Evolutionary conservation across 1,139 yeast genomes (phyloP).

Genomic region (Debaryomyces nepalensis): DNA sequence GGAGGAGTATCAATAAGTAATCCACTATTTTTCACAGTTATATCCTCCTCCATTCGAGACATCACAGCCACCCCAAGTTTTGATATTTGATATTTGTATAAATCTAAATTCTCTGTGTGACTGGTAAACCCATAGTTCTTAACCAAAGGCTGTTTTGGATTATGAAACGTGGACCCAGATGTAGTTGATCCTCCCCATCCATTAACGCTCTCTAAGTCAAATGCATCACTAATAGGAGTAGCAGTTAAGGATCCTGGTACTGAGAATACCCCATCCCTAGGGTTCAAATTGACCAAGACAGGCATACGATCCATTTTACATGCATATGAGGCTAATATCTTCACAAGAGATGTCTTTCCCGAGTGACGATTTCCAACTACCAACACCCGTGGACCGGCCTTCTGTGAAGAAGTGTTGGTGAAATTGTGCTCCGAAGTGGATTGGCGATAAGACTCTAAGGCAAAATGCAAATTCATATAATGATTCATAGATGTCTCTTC

Average conservation of each 20-base stretch:
- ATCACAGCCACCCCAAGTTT: slow-evolving; percentile 63
- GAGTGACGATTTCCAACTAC: slow-evolving; percentile 72
- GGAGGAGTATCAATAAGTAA: slow-evolving; percentile 84
- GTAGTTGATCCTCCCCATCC: slow-evolving; percentile 88
- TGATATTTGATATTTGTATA: slow-evolving; percentile 60
- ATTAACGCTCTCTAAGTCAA: slow-evolving; percentile 72
- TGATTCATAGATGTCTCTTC: slow-evolving; percentile 72
- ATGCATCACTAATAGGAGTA: slow-evolving; percentile 76
- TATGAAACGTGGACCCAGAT: slow-evolving; percentile 82
- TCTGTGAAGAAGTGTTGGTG: slow-evolving; percentile 19
- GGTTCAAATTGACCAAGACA: slow-evolving; percentile 79
- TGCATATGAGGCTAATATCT: slow-evolving; percentile 76
- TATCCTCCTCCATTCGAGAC: slow-evolving; percentile 63
- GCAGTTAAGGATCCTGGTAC: slow-evolving; percentile 89
- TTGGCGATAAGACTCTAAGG: slow-evolving; percentile 66
- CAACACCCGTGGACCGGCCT: slow-evolving; percentile 67
- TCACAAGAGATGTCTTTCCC: slow-evolving; percentile 81
- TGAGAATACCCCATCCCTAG: slow-evolving; percentile 75
- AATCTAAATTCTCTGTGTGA: slow-evolving; percentile 59
- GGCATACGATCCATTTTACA: slow-evolving; percentile 68
- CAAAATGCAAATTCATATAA: slow-evolving; percentile 74
- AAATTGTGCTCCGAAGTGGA: slow-evolving; percentile 32
- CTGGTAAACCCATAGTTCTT: slow-evolving; percentile 77
- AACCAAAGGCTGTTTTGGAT: slow-evolving; percentile 86
- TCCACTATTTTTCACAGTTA: slow-evolving; percentile 57